Evolutionary conservation across 2,329 filamentous ascomycete species (phyloP).

Genomic region (Xylariaceae sp.): DNA sequence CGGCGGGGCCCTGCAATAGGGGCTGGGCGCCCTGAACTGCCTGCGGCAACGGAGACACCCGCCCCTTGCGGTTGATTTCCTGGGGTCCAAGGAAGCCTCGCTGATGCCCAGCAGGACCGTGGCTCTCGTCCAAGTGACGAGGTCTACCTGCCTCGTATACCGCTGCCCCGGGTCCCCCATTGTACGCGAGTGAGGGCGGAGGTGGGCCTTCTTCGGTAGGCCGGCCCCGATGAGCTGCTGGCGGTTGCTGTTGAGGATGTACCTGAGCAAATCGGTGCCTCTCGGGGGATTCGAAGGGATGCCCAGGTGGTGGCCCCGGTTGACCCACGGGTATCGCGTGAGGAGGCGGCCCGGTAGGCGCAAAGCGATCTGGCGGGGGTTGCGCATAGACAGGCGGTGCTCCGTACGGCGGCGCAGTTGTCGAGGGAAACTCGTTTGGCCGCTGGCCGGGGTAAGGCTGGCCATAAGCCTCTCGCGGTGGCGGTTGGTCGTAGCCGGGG

Average conservation of each 20-base stretch:
- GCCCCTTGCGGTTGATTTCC: constrained; percentile 78
- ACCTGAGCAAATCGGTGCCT: constrained; percentile 47
- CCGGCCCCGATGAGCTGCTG: constrained; percentile 42
- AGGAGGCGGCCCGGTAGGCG: constrained; percentile 38
- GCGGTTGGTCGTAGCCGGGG: constrained; percentile 45
- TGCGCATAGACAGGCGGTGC: constrained; percentile 42
- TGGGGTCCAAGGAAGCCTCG: constrained; percentile 78
- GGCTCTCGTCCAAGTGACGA: constrained; percentile 54
- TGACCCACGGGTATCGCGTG: constrained; percentile 36
- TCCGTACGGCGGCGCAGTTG: constrained; percentile 44
- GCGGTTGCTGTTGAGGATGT: constrained; percentile 40
- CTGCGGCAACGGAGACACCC: constrained; percentile 86
- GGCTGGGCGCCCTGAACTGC: constrained; percentile 91
- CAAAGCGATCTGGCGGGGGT: constrained; percentile 44
- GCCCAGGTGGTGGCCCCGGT: constrained; percentile 31
- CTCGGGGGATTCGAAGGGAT: constrained; percentile 55
- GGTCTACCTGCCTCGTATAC: constrained; percentile 48
- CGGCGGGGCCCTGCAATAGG: constrained; percentile 74
- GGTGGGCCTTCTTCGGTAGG: constrained; percentile 52
- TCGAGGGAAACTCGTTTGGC: constrained; percentile 52
- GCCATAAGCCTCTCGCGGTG: constrained; percentile 45
- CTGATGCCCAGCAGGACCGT: constrained; percentile 59
- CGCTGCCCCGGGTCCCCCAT: constrained; percentile 44
- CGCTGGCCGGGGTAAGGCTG: constrained; percentile 47
- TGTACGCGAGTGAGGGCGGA: constrained; percentile 55